Base-by-base conservation (phyloP, 257 asterid genomes). In the Haberlea rhodopensis region DNA sequence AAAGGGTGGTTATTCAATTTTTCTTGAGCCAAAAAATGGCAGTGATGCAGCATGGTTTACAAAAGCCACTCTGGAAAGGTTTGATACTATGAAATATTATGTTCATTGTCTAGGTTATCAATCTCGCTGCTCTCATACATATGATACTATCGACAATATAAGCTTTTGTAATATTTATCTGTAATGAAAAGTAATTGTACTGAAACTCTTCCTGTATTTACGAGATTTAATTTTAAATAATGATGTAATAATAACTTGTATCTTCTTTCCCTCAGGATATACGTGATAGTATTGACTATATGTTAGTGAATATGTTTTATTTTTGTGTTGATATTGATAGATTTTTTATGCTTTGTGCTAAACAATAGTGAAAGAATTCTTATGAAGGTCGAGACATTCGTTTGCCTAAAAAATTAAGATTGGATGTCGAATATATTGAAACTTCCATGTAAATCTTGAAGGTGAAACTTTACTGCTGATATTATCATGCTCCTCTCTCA, bases 31-130 rank as follows among this genome's bases (percentile, higher is more conserved):
- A 55, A 86, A 78, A 61, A 45, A 74, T 1, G 78, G 72, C 20
- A 71, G 62, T 58, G 92, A 85, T 66, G 73, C 87, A 6, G 48
- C 85, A 15, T 92, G 99, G 99, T 92, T 92, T 78, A 89, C 99
- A 28, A 92, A 92, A 84, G 89, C 91, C 71, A 89, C 97, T 31
- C 69, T 92, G 49, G 90, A 92, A 85, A 92, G 99, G 98, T 91
- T 76, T 37, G 83, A 31, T 66, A 58, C 60, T 55, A 65, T 67
- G 34, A 26, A 40, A 59, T 10, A 25, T 40, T 43, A 23, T 65
- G 31, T 26, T 21, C 27, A 53, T 6, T 55, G 18, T 52, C 68
- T 54, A 52, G 29, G 64, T 20, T 61, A 25, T 69, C 34, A 54
- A 53, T 45, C 13, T 62, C 27, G 27, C 18, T 72, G 53, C 57